phyloP scores from a whole-genome alignment of 192 early-diverging fungal species.

The Umbelopsis ramanniana region DNA sequence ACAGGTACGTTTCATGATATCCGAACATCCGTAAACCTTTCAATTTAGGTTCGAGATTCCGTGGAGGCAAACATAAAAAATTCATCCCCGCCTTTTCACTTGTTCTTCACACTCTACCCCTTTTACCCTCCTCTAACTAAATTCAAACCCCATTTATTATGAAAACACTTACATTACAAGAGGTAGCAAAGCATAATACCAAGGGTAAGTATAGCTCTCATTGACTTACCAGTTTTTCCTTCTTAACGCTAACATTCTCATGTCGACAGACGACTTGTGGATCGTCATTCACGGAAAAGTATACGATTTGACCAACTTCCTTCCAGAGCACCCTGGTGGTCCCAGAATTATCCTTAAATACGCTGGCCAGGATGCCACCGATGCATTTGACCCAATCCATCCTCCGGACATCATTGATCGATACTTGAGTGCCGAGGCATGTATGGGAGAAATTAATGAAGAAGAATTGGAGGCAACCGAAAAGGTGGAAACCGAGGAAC shows the following conservation, averaged over 20 bases:
- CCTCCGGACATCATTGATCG: slow-evolving; percentile 65
- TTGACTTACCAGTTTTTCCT: background rate
- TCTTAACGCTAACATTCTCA: background rate
- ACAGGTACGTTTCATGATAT: background rate
- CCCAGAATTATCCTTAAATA: slow-evolving; percentile 61
- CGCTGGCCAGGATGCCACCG: slow-evolving; percentile 74
- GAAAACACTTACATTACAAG: slow-evolving; percentile 24
- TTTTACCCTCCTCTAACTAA: background rate
- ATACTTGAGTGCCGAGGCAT: slow-evolving; percentile 53
- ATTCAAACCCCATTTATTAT: background rate
- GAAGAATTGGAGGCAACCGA: slow-evolving; percentile 24
- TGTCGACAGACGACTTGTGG: slow-evolving; percentile 52
- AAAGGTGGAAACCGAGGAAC: slow-evolving; percentile 42
- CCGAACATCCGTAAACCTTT: background rate
- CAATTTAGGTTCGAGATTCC: slow-evolving; percentile 3
- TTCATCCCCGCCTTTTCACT: background rate
- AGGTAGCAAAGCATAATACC: slow-evolving; percentile 43
- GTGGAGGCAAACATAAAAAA: background rate
- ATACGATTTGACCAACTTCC: slow-evolving; percentile 64
- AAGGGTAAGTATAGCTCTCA: slow-evolving; percentile 27
- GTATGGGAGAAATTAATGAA: slow-evolving; percentile 59
- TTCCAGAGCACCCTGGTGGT: slow-evolving; percentile 66
- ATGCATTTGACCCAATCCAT: slow-evolving; percentile 67
- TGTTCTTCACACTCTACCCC: background rate
- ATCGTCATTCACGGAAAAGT: slow-evolving; percentile 67